Conservation (phyloP, 345 rosid species). For the Barbarea vulgaris region DNA sequence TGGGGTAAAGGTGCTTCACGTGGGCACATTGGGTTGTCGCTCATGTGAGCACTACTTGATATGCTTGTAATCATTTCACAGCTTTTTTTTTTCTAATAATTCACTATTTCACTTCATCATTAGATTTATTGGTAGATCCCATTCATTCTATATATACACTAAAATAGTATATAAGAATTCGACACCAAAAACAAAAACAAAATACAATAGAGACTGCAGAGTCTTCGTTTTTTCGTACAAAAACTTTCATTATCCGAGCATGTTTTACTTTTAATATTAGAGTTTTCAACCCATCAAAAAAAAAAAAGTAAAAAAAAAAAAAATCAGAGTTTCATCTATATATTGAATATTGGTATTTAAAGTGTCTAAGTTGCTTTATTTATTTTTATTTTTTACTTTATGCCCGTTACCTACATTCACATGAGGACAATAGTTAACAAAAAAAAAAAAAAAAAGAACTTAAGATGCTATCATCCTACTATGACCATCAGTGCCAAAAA, state of each 20-base stretch:
- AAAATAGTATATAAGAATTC: background rate
- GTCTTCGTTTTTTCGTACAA: background rate
- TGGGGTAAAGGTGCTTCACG: constrained; percentile 27
- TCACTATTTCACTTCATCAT: constrained; percentile 9
- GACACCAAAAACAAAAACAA: background rate
- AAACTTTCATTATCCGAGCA: background rate
- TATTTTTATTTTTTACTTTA: no score
- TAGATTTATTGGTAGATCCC: constrained; percentile 1
- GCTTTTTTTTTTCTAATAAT: background rate
- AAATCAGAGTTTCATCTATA: no score
- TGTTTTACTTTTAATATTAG: no score
- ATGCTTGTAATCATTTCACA: constrained; percentile 31
- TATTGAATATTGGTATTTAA: no score
- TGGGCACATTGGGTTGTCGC: constrained; percentile 37
- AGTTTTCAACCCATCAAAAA: no score
- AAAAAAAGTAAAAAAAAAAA: no score
- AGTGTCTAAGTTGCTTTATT: no score
- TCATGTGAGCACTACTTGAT: constrained; percentile 38
- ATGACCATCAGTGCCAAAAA: no score
- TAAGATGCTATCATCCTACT: no score
- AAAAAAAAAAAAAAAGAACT: no score
- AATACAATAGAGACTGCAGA: background rate
- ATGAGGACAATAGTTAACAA: no score
- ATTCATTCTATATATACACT: background rate
- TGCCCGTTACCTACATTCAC: no score